A percentile compares a stretch with the other conserved stretches of the same genome.
Evolutionary conservation across 1,284 basidiomycete species (phyloP).

Genomic region (Apiotrichum gracile): DNA sequence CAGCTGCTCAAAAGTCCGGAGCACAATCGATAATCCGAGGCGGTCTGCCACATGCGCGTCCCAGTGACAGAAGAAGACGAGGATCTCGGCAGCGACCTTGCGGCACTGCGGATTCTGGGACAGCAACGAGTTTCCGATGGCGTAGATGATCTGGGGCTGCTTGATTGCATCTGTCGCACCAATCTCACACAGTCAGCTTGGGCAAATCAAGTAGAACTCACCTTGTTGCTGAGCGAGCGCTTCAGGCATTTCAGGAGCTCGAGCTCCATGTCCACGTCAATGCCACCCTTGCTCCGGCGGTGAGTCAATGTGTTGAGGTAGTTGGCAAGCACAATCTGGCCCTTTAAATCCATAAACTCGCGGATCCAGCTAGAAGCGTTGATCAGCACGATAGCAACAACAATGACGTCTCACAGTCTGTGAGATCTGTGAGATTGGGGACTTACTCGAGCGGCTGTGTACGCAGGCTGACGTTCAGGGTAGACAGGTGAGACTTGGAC

Average conservation of each 20-base stretch:
- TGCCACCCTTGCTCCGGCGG: constrained; percentile 56
- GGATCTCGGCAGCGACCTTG: constrained; percentile 71
- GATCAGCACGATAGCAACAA: constrained; percentile 5
- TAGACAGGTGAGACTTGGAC: constrained; percentile 26
- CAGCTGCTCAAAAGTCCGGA: constrained; percentile 49
- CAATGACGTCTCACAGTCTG: background rate
- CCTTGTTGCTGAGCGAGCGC: constrained; percentile 71
- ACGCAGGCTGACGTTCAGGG: constrained; percentile 53
- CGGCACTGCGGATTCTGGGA: constrained; percentile 75
- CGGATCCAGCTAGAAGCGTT: constrained; percentile 64
- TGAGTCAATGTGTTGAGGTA: constrained; percentile 56
- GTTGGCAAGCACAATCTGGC: constrained; percentile 78
- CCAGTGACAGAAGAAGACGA: constrained; percentile 52
- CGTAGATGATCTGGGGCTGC: constrained; percentile 70
- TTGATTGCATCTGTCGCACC: constrained; percentile 73
- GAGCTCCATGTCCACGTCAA: constrained; percentile 70
- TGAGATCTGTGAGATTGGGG: background rate
- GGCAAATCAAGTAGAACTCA: constrained; percentile 43
- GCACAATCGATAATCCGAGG: constrained; percentile 49
- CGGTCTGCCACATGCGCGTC: constrained; percentile 40
- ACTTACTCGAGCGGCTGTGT: constrained; percentile 72
- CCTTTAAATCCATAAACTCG: constrained; percentile 70
- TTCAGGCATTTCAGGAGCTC: constrained; percentile 86
- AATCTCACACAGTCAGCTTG: constrained; percentile 48
- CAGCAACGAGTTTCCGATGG: constrained; percentile 78